Conservation (phyloP, 106 monocot genomes). For the Dioscorea zingiberensis region DNA sequence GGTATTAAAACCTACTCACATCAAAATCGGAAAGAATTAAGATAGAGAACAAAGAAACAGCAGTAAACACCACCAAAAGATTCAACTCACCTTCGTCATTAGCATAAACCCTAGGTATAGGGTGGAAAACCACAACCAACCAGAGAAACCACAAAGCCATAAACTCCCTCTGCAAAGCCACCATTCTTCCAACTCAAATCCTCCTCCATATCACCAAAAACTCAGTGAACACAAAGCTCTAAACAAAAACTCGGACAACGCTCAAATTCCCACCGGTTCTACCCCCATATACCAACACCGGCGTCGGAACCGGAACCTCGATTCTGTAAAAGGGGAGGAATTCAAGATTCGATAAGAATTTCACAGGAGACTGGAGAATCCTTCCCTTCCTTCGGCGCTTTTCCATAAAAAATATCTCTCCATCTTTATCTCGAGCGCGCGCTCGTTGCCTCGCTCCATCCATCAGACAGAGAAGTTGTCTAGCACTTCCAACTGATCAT, state of each 20-base stretch:
- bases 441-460: too few relatives aligned
- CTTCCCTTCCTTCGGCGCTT: too few relatives aligned
- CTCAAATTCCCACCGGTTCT: neutral
- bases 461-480: too few relatives aligned
- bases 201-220: neutral
- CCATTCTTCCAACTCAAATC: neutral
- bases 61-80: too few relatives aligned
- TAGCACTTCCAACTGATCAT: too few relatives aligned
- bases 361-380: too few relatives aligned
- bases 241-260: neutral
- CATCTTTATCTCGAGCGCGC: too few relatives aligned
- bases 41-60: too few relatives aligned
- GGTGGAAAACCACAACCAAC: constrained; percentile 21
- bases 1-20: too few relatives aligned
- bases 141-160: constrained; percentile 18
- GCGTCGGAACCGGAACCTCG: neutral
- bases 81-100: constrained; percentile 30
- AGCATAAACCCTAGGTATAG: constrained; percentile 23
- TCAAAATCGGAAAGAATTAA: too few relatives aligned
- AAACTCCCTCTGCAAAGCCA: neutral
- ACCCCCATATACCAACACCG: neutral
- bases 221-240: neutral
- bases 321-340: neutral
- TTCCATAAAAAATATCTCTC: too few relatives aligned
- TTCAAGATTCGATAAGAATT: too few relatives aligned